A percentile compares a stretch with the other conserved stretches of the same genome.
Conservation (phyloP, 371 early-diverging fungal species). For the Fennellomyces sp. region DNA sequence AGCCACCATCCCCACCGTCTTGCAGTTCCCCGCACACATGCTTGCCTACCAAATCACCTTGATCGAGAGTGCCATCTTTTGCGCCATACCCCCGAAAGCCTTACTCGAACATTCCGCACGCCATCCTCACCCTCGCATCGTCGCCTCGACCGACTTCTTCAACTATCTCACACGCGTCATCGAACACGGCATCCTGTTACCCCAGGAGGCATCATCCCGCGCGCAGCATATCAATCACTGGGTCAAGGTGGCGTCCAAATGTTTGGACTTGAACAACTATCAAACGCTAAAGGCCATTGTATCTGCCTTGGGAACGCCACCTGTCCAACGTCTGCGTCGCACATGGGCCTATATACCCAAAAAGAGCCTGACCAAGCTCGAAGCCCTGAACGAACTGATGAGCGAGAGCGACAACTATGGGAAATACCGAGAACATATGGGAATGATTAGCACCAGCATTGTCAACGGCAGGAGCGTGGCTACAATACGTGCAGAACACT, state of each 20-base stretch:
- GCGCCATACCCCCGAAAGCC: conserved; percentile 67
- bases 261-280: conserved; percentile 70
- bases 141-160: conserved; percentile 81
- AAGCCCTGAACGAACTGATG: conserved; percentile 64
- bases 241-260: conserved; percentile 74
- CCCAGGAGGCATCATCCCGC: conserved; percentile 62
- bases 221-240: conserved; percentile 72
- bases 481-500: conserved; percentile 45
- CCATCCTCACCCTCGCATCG: conserved; percentile 68
- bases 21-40: conserved; percentile 67
- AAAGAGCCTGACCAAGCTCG: conserved; percentile 63
- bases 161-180: conserved; percentile 80
- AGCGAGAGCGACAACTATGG: conserved; percentile 77
- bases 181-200: conserved; percentile 72
- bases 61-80: conserved; percentile 73
- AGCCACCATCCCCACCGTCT: conserved; percentile 61
- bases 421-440: conserved; percentile 70
- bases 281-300: conserved; percentile 79
- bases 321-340: conserved; percentile 73
- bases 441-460: conserved; percentile 37
- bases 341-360: conserved; percentile 79
- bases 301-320: conserved; percentile 74
- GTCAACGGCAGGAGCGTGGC: conserved; percentile 41
- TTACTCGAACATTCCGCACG: conserved; percentile 71
- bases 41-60: conserved; percentile 77